phyloP scores from a whole-genome alignment of 2,329 filamentous ascomycete genomes.

The Sclerotinia glacialis region DNA sequence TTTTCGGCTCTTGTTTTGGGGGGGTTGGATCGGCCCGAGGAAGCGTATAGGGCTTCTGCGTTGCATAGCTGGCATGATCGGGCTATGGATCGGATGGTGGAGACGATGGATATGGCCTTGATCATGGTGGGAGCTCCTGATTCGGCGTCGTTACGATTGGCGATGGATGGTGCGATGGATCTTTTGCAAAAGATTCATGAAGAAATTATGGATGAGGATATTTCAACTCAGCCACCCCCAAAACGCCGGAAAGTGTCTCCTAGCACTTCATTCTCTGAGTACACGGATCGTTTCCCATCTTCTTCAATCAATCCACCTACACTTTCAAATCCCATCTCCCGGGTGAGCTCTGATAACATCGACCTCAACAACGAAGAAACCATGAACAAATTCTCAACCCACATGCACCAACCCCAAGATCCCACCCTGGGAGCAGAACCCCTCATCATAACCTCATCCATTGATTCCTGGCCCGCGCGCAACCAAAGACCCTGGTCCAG shows the following conservation, averaged over 20 bases:
- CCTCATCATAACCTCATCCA: slow-evolving; percentile 64
- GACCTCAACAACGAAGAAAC: slow-evolving; percentile 44
- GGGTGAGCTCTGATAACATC: slow-evolving; percentile 20
- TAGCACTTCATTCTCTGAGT: neutral
- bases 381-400: slow-evolving; percentile 59
- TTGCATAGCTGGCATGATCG: neutral
- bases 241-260: slow-evolving; percentile 31
- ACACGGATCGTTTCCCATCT: slow-evolving; percentile 26
- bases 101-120: slow-evolving; percentile 38
- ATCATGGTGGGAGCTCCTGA: slow-evolving; percentile 36
- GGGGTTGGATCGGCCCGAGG: slow-evolving; percentile 3
- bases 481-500: slow-evolving; percentile 64
- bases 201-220: neutral
- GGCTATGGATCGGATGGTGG: slow-evolving; percentile 35
- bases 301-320: slow-evolving; percentile 43
- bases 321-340: slow-evolving; percentile 44
- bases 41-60: neutral
- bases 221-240: neutral
- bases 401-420: slow-evolving; percentile 50
- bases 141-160: slow-evolving; percentile 10
- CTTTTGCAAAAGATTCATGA: slow-evolving; percentile 58
- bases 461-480: slow-evolving; percentile 76
- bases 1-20: slow-evolving; percentile 45
- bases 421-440: slow-evolving; percentile 51
- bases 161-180: slow-evolving; percentile 58